Evolutionary conservation across 495 filamentous ascomycete species (phyloP).

Genomic region (Aspergillus hancockii): DNA sequence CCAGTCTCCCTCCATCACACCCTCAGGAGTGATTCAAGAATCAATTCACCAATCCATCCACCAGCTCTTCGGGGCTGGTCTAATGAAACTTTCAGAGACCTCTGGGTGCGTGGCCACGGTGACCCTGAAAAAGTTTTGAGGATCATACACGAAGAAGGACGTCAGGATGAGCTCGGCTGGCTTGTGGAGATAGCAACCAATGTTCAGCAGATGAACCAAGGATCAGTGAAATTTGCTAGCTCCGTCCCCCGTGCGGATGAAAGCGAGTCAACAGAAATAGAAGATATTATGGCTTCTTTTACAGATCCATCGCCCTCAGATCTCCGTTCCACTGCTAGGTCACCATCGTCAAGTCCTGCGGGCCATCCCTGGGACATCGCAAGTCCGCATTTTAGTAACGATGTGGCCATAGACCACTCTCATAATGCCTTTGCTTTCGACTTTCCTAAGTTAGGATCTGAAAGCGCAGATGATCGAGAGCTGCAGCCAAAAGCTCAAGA

Average conservation of each 20-base stretch:
- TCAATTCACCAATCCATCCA: conserved; percentile 35
- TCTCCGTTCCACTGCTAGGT: not conserved
- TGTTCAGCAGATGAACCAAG: conserved; percentile 18
- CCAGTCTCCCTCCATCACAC: conserved; percentile 13
- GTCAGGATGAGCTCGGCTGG: conserved; percentile 56
- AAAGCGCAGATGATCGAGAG: conserved; percentile 4
- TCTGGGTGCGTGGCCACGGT: conserved; percentile 55
- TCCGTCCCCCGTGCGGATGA: conserved; percentile 1
- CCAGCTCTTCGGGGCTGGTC: conserved; percentile 29
- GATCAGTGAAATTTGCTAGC: not conserved
- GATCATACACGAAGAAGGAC: conserved; percentile 63
- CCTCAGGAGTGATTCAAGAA: conserved; percentile 22
- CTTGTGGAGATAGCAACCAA: conserved; percentile 41
- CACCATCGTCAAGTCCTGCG: not conserved
- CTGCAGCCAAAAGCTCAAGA: not conserved
- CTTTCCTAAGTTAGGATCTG: not conserved
- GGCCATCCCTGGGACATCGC: conserved; percentile 11
- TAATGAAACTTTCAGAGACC: conserved; percentile 49
- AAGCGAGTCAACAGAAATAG: not conserved
- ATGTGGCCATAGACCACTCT: not conserved
- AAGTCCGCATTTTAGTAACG: not conserved
- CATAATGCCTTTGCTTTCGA: conserved; percentile 1
- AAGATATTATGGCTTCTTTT: not conserved
- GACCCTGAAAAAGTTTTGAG: conserved; percentile 59
- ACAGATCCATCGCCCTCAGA: not conserved